Percentiles rank a stretch among this genome's conserved stretches.
Conservation (phyloP, 2,329 filamentous ascomycete genomes). For the Clathrospora elynae region DNA sequence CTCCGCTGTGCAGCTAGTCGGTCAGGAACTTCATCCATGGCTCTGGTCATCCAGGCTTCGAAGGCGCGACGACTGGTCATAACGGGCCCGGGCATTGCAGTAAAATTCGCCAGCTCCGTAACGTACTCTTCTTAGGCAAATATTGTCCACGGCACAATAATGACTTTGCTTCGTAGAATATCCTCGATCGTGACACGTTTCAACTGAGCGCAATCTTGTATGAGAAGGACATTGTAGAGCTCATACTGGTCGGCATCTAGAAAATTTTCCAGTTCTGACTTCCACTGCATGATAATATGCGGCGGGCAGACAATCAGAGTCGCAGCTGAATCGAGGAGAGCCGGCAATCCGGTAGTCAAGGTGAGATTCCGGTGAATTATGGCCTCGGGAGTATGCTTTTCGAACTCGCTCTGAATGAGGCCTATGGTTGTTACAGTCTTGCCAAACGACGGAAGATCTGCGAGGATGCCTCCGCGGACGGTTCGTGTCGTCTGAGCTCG, state of each 20-base stretch:
- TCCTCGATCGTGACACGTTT: constrained; percentile 50
- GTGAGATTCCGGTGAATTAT: constrained; percentile 22
- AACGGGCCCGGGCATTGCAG: constrained; percentile 51
- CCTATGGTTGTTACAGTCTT: constrained; percentile 67
- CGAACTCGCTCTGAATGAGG: constrained; percentile 57
- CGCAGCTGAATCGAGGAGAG: constrained; percentile 55
- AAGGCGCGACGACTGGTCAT: constrained; percentile 55
- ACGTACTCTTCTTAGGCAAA: constrained; percentile 57
- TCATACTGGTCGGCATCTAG: constrained; percentile 42
- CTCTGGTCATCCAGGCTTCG: constrained; percentile 59
- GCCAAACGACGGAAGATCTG: constrained; percentile 69
- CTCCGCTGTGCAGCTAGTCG: constrained; percentile 49
- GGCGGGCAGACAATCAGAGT: constrained; percentile 65
- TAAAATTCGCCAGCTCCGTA: constrained; percentile 55
- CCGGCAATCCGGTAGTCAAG: constrained; percentile 13
- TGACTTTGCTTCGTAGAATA: constrained; percentile 58
- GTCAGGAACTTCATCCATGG: constrained; percentile 49
- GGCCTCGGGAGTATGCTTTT: constrained; percentile 13
- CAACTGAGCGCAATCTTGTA: constrained; percentile 51
- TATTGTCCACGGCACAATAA: constrained; percentile 60
- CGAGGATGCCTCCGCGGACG: constrained; percentile 65
- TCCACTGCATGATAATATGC: constrained; percentile 64
- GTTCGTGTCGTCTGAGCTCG: constrained; percentile 49
- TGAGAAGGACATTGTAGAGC: constrained; percentile 52
- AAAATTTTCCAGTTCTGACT: constrained; percentile 59